A percentile compares a stretch with the other conserved stretches of the same genome.
These are phyloP conservation scores for Talaromyces liani DNA, from an alignment of 495 filamentous ascomycete species.

Conservation along the genomic window DNA sequence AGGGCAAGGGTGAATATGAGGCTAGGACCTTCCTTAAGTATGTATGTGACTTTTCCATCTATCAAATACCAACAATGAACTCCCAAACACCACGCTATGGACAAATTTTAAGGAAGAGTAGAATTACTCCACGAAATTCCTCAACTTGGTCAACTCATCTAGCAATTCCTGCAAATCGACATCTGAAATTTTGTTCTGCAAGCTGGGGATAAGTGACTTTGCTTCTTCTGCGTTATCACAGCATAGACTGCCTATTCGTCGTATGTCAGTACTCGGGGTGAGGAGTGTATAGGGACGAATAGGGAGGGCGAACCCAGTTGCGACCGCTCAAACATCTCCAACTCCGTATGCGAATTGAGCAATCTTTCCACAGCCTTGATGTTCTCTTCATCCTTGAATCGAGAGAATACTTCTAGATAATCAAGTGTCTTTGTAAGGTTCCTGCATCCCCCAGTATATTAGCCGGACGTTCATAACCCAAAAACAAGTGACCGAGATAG, in stretches of 20 bases:
- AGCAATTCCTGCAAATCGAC: conserved; percentile 78
- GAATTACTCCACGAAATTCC: conserved; percentile 44
- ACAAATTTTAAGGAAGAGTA: neutral
- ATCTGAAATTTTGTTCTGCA: conserved; percentile 81
- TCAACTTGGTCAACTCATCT: conserved; percentile 81
- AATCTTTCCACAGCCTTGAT: conserved; percentile 86
- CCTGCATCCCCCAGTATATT: conserved; percentile 17
- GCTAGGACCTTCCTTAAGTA: neutral
- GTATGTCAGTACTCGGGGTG: conserved; percentile 10
- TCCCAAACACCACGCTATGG: conserved; percentile 1
- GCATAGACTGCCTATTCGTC: conserved; percentile 66
- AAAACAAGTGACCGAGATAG: neutral
- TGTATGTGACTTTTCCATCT: neutral
- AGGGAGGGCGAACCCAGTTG: conserved; percentile 65
- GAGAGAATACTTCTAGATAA: conserved; percentile 87
- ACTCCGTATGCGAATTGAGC: conserved; percentile 63
- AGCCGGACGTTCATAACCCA: neutral
- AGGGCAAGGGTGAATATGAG: neutral
- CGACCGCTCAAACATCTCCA: conserved; percentile 86
- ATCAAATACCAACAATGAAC: neutral
- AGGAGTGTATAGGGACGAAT: neutral
- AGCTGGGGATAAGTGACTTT: conserved; percentile 88
- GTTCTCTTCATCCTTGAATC: conserved; percentile 90
- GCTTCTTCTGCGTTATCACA: conserved; percentile 91
- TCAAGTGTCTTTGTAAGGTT: conserved; percentile 75